These are phyloP conservation scores for Beauveria medogensis DNA, from an alignment of 2,329 filamentous ascomycete species.

Conservation along the genomic window DNA sequence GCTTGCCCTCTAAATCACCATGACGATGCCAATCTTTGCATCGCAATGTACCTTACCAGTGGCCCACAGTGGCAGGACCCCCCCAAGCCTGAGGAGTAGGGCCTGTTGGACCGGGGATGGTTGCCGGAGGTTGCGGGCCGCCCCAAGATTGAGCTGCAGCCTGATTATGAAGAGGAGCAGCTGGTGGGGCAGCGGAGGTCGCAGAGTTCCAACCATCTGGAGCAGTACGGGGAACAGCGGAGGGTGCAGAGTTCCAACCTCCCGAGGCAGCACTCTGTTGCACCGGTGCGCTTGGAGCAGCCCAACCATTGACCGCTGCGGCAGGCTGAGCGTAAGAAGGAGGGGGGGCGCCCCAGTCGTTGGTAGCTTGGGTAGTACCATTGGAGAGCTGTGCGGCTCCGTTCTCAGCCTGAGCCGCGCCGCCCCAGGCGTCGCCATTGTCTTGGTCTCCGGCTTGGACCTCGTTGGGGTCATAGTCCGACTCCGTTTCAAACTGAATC, in stretches of 20 bases:
- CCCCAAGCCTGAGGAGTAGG: conserved; percentile 2
- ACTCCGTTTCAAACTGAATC: conserved; percentile 48
- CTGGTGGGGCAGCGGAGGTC: background rate
- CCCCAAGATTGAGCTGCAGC: background rate
- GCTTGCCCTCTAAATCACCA: too few species aligned
- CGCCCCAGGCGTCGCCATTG: conserved; percentile 15
- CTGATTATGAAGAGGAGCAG: background rate
- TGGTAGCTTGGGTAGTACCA: background rate
- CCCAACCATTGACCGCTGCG: background rate
- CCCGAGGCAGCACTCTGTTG: background rate
- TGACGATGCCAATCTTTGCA: too few species aligned
- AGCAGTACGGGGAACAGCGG: background rate
- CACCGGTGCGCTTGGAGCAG: background rate
- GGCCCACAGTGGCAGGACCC: background rate
- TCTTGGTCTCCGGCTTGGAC: conserved; percentile 18
- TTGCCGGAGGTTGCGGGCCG: background rate
- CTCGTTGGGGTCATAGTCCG: conserved; percentile 39
- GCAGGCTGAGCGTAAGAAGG: too few species aligned
- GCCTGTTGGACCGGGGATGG: background rate
- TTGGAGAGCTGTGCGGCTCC: background rate
- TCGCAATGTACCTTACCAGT: background rate
- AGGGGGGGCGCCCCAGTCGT: background rate
- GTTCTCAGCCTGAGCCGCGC: background rate
- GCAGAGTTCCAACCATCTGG: conserved; percentile 11
- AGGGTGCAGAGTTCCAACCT: conserved; percentile 12